Percentiles rank a stretch among this genome's conserved stretches.
phyloP scores from a whole-genome alignment of 306 rosid species.

The Cicer arietinum region DNA sequence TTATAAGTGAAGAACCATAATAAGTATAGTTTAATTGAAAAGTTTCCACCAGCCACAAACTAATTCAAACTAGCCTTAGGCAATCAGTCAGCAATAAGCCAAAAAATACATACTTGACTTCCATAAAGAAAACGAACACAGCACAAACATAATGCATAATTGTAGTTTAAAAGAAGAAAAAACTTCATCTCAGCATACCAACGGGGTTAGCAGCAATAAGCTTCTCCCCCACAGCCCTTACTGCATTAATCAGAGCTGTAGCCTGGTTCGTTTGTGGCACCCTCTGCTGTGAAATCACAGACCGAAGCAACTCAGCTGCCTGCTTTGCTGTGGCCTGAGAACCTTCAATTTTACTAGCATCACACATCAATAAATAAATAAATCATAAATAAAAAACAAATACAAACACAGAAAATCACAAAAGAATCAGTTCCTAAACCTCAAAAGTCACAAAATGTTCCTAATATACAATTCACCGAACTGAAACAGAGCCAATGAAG shows the following conservation, averaged over 20 bases:
- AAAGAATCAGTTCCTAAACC: slow-evolving; percentile 2
- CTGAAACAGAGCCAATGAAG: slow-evolving; percentile 22
- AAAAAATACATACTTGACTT: background rate
- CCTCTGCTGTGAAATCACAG: slow-evolving; percentile 85
- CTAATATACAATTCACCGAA: slow-evolving; percentile 31
- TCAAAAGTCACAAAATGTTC: slow-evolving; percentile 14
- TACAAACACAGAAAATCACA: background rate
- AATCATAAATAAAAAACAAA: background rate
- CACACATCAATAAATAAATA: slow-evolving; percentile 27
- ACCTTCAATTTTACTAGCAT: slow-evolving; percentile 89
- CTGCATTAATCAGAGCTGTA: slow-evolving; percentile 79
- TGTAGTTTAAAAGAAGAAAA: background rate
- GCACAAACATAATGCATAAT: background rate
- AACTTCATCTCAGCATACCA: slow-evolving; percentile 56
- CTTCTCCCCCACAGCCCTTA: slow-evolving; percentile 87
- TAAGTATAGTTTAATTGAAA: background rate
- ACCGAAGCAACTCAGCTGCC: slow-evolving; percentile 83
- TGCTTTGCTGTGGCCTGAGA: slow-evolving; percentile 87
- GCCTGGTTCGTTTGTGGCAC: slow-evolving; percentile 86
- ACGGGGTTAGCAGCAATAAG: slow-evolving; percentile 92
- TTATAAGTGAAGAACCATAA: background rate
- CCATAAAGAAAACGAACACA: slow-evolving; percentile 1
- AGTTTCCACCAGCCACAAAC: background rate
- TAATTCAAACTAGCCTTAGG: background rate
- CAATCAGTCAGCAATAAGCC: slow-evolving; percentile 29